These are phyloP conservation scores for Chaetomium strumarium DNA, from an alignment of 2,329 filamentous ascomycete species.

Conservation along the genomic window DNA sequence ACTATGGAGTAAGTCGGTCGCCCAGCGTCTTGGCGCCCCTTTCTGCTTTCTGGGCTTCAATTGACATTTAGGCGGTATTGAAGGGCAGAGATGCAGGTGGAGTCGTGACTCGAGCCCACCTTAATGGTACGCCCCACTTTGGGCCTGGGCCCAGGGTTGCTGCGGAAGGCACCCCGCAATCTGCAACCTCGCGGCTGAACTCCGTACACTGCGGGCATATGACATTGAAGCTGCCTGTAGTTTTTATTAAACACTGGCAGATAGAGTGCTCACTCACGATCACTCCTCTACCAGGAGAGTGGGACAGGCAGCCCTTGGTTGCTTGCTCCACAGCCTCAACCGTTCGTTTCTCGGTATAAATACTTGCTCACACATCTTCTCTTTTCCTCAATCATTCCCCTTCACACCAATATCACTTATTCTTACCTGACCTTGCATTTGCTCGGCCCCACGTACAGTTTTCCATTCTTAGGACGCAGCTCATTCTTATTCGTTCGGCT, in stretches of 20 bases:
- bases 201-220: too few relatives aligned
- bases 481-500: not conserved
- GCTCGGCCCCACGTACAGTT: too few relatives aligned
- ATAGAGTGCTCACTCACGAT: not conserved
- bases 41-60: slow-evolving; percentile 2
- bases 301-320: slow-evolving; percentile 7
- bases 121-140: too few relatives aligned
- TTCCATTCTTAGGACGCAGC: not conserved
- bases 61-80: slow-evolving; percentile 18
- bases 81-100: slow-evolving; percentile 20
- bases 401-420: too few relatives aligned
- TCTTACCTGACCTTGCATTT: too few relatives aligned
- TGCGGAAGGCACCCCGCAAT: too few relatives aligned
- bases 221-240: too few relatives aligned
- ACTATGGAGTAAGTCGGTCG: too few relatives aligned
- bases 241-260: not conserved
- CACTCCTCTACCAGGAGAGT: not conserved
- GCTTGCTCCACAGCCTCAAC: not conserved
- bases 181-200: too few relatives aligned
- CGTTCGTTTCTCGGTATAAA: not conserved
- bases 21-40: slow-evolving; percentile 7
- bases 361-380: not conserved
- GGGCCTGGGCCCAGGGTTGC: too few relatives aligned
- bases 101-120: too few relatives aligned
- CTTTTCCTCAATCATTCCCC: not conserved